Evolutionary conservation across 345 rosid genomes (phyloP).

Genomic region (Clarkia xantiana): DNA sequence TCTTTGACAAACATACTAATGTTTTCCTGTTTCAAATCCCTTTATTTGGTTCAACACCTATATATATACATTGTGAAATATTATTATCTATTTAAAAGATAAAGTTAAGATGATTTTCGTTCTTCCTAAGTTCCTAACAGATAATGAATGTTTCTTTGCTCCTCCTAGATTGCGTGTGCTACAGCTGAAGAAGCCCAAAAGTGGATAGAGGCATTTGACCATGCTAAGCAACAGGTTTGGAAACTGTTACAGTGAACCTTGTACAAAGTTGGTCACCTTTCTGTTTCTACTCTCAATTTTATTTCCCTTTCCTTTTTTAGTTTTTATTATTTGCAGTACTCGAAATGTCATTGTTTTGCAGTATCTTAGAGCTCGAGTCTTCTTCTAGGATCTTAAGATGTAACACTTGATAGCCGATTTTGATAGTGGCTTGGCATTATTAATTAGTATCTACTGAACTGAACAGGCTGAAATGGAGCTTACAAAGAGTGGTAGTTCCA

Average conservation of each 20-base stretch:
- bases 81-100: too few relatives aligned
- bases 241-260: too few relatives aligned
- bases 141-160: conserved; percentile 13
- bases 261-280: too few relatives aligned
- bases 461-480: conserved; percentile 70
- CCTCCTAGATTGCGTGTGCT: conserved; percentile 87
- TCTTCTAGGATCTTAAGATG: not conserved
- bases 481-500: conserved; percentile 41
- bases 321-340: not conserved
- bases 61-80: not conserved
- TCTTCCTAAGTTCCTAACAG: conserved; percentile 3
- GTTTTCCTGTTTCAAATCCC: too few relatives aligned
- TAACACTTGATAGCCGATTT: too few relatives aligned
- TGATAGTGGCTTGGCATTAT: not conserved
- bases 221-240: conserved; percentile 91
- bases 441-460: not conserved
- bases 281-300: not conserved
- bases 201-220: conserved; percentile 94
- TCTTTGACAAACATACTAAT: too few relatives aligned
- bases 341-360: not conserved
- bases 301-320: too few relatives aligned
- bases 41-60: too few relatives aligned
- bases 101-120: not conserved
- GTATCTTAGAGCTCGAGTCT: not conserved
- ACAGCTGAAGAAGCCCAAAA: conserved; percentile 75